Evolutionary conservation across 768 basidiomycete genomes (phyloP).

Genomic region (Lactarius vividus): DNA sequence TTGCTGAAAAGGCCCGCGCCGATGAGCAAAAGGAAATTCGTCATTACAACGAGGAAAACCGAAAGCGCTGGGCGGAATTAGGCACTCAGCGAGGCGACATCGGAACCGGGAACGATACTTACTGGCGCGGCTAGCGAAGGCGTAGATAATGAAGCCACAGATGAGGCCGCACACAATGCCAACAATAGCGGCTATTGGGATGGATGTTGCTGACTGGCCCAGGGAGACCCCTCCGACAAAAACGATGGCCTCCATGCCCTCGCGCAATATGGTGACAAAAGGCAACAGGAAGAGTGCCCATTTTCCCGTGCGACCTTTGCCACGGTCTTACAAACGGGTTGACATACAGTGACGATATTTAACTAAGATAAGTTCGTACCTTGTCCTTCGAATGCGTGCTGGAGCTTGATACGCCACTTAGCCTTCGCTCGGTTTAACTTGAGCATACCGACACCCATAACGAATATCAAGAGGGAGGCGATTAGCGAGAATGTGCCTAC

Average conservation of each 20-base stretch:
- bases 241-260: slow-evolving; percentile 91
- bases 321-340: slow-evolving; percentile 39
- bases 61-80: slow-evolving; percentile 54
- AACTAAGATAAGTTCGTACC: slow-evolving; percentile 37
- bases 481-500: slow-evolving; percentile 68
- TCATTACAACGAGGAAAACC: slow-evolving; percentile 89
- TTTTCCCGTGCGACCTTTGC: slow-evolving; percentile 55
- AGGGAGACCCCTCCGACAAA: slow-evolving; percentile 95
- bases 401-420: slow-evolving; percentile 93
- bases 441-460: slow-evolving; percentile 93
- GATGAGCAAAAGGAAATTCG: slow-evolving; percentile 88
- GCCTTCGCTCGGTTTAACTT: slow-evolving; percentile 91
- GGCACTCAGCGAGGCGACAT: background rate
- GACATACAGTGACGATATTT: background rate
- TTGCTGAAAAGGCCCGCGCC: slow-evolving; percentile 91
- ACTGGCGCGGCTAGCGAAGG: slow-evolving; percentile 74
- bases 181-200: slow-evolving; percentile 87
- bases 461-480: slow-evolving; percentile 78
- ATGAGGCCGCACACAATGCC: slow-evolving; percentile 77
- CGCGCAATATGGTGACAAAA: slow-evolving; percentile 87
- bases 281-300: slow-evolving; percentile 92
- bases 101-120: slow-evolving; percentile 30
- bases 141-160: slow-evolving; percentile 75
- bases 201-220: slow-evolving; percentile 73
- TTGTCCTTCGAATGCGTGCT: slow-evolving; percentile 65